These are phyloP conservation scores for Huntiella moniliformis DNA, from an alignment of 2,329 filamentous ascomycete genomes.

Conservation along the genomic window DNA sequence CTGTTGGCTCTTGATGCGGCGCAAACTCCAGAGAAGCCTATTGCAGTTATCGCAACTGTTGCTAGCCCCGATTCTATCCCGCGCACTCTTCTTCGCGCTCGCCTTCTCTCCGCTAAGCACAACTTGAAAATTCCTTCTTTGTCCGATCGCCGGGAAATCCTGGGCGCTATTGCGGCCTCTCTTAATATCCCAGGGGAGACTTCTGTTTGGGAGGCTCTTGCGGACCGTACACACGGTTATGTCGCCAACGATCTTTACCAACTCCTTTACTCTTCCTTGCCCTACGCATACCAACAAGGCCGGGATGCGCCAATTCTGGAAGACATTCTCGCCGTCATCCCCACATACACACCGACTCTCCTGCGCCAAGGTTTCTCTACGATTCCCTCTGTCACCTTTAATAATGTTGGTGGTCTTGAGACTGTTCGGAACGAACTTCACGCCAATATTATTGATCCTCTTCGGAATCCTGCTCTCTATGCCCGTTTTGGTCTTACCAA, in stretches of 20 bases:
- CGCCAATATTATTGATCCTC: conserved; percentile 76
- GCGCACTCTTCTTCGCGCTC: conserved; percentile 53
- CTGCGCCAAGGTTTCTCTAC: conserved; percentile 84
- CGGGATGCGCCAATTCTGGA: conserved; percentile 15
- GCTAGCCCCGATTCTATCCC: conserved; percentile 78
- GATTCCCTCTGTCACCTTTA: conserved; percentile 84
- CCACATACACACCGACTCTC: conserved; percentile 43
- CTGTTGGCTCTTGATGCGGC: conserved; percentile 6
- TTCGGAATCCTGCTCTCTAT: conserved; percentile 64
- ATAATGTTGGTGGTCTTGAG: conserved; percentile 70
- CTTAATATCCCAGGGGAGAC: conserved; percentile 49
- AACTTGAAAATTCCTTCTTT: conserved; percentile 78
- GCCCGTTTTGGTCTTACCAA: conserved; percentile 58
- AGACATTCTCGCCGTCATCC: conserved; percentile 58
- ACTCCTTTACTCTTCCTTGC: not conserved
- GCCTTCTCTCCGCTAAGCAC: conserved; percentile 65
- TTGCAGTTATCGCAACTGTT: conserved; percentile 81
- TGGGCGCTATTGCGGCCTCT: conserved; percentile 51
- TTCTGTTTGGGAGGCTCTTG: conserved; percentile 41
- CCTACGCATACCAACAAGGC: too few species aligned
- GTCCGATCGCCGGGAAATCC: conserved; percentile 55
- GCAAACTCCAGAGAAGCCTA: conserved; percentile 25
- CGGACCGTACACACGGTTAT: conserved; percentile 76
- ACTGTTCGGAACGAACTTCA: conserved; percentile 65
- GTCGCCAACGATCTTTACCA: conserved; percentile 70